Conservation (phyloP, 2,329 filamentous ascomycete species). For the Annulohypoxylon truncatum region DNA sequence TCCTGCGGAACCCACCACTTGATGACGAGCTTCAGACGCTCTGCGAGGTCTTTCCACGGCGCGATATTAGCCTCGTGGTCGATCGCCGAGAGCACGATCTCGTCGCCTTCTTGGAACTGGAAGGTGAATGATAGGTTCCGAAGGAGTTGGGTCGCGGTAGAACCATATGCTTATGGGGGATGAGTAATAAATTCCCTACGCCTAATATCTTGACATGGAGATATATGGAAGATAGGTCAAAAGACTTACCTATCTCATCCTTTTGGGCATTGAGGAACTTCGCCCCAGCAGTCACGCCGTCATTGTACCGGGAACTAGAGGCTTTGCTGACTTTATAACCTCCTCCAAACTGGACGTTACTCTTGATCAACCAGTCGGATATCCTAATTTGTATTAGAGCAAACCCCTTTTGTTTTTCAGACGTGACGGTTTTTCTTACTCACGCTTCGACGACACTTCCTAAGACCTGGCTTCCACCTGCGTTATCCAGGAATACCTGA, state of each 20-base stretch:
- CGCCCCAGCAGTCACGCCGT: slow-evolving; percentile 73
- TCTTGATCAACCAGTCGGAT: slow-evolving; percentile 71
- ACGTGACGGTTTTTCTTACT: slow-evolving; percentile 43
- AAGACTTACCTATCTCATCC: slow-evolving; percentile 70
- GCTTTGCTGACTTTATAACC: slow-evolving; percentile 70
- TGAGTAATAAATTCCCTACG: neutral
- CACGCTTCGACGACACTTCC: slow-evolving; percentile 74
- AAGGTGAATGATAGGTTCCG: slow-evolving; percentile 74
- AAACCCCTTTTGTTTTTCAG: neutral
- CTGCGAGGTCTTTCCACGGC: slow-evolving; percentile 77
- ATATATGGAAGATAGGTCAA: neutral
- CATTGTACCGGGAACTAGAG: slow-evolving; percentile 69
- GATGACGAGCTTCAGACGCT: slow-evolving; percentile 67
- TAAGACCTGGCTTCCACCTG: slow-evolving; percentile 78
- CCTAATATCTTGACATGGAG: neutral
- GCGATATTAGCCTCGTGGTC: slow-evolving; percentile 85
- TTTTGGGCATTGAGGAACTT: slow-evolving; percentile 75
- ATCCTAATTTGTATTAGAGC: slow-evolving; percentile 59
- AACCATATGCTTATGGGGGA: slow-evolving; percentile 54
- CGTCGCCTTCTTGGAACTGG: slow-evolving; percentile 66
- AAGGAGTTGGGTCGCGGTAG: slow-evolving; percentile 81
- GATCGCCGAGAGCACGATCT: slow-evolving; percentile 76
- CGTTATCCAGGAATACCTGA: slow-evolving; percentile 82
- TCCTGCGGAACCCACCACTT: slow-evolving; percentile 74
- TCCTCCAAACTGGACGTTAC: slow-evolving; percentile 81